Conservation (phyloP, 495 filamentous ascomycete species). For the Pyronema domesticum region DNA sequence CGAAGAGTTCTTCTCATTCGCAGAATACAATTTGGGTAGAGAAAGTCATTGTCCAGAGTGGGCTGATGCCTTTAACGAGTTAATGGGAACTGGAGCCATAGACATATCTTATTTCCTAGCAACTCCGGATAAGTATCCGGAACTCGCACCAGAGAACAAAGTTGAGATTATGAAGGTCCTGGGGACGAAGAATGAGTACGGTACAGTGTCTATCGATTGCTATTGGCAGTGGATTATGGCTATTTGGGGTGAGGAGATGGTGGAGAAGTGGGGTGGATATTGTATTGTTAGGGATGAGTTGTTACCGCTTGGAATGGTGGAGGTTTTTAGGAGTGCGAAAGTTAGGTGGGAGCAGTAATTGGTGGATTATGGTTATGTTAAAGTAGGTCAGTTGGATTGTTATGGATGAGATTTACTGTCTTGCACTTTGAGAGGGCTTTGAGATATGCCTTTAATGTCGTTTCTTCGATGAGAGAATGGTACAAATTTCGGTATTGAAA, state of each 20-base stretch:
- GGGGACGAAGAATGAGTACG: conserved; percentile 14
- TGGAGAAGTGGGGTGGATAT: conserved; percentile 41
- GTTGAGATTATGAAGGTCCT: not conserved
- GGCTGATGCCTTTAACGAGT: not conserved
- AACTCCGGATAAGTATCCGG: not conserved
- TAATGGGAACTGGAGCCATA: not conserved
- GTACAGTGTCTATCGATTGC: conserved; percentile 12
- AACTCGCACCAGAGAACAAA: not conserved
- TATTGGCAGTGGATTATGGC: conserved; percentile 48
- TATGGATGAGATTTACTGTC: too few species aligned
- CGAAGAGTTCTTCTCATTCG: not conserved
- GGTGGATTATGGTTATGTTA: not conserved
- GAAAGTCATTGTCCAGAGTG: not conserved
- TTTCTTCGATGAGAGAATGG: too few species aligned
- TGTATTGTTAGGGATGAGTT: conserved; percentile 43
- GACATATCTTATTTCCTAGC: not conserved
- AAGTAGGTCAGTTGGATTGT: too few species aligned
- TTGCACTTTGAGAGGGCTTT: too few species aligned
- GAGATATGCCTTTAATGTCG: too few species aligned
- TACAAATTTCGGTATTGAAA: too few species aligned
- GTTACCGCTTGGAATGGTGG: conserved; percentile 49
- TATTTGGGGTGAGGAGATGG: conserved; percentile 41
- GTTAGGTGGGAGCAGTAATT: conserved; percentile 38
- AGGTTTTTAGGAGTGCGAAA: conserved; percentile 38
- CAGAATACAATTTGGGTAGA: not conserved